Conservation (phyloP, 108 stramenopile genomes). For the Discostella pseudostelligera region DNA sequence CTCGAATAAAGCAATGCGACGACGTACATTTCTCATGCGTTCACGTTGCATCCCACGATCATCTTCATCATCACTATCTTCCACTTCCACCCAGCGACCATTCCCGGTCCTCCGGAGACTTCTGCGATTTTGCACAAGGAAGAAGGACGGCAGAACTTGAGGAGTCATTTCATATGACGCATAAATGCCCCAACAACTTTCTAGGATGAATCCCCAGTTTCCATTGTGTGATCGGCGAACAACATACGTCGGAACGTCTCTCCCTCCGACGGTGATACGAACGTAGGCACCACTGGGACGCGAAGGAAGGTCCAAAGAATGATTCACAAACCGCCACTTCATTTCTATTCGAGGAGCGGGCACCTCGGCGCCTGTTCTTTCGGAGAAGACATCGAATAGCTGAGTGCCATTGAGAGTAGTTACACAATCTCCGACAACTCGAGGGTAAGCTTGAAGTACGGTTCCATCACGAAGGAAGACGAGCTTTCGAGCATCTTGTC, state of each 20-base stretch:
- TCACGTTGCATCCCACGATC: conserved; percentile 8
- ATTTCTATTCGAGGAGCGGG: conserved; percentile 47
- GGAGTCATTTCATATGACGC: conserved; percentile 58
- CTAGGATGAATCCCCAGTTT: conserved; percentile 85
- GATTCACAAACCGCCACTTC: conserved; percentile 69
- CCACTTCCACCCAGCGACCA: conserved; percentile 39
- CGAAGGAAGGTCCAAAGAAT: conserved; percentile 65
- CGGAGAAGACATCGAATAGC: conserved; percentile 47
- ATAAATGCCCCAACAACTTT: conserved; percentile 78
- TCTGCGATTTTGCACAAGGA: conserved; percentile 5
- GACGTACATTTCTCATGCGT: conserved; percentile 30
- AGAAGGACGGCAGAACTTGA: conserved; percentile 3
- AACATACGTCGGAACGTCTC: conserved; percentile 80
- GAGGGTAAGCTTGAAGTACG: conserved; percentile 37
- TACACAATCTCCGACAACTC: conserved; percentile 12
- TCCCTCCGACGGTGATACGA: conserved; percentile 68
- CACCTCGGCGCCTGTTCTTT: conserved; percentile 29
- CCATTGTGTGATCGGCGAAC: conserved; percentile 64
- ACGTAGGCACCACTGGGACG: conserved; percentile 70
- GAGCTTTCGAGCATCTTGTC: conserved; percentile 58
- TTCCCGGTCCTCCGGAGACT: conserved; percentile 58
- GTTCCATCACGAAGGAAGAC: conserved; percentile 73
- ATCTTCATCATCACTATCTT: conserved; percentile 47
- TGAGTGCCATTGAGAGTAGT: conserved; percentile 25
- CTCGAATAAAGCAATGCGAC: conserved; percentile 28